Base-by-base conservation (phyloP, 345 rosid genomes). In the Syzygium aromaticum region DNA sequence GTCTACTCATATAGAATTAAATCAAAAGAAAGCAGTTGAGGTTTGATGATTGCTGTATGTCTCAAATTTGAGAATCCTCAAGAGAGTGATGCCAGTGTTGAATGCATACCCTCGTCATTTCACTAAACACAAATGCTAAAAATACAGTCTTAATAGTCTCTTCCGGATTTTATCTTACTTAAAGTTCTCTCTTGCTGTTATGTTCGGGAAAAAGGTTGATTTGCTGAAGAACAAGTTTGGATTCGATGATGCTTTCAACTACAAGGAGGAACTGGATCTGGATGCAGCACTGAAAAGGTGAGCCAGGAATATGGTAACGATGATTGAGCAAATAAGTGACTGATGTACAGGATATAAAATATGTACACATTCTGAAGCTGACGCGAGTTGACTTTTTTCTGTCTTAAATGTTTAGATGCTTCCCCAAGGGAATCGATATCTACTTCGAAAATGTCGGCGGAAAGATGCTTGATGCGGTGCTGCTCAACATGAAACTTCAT, bases 221-320 rank as follows among this genome's bases (percentile, higher is more conserved):
- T 84, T 92, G 13, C 86, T 94, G 87, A 93, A 89, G 94, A 89
- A 78, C 30, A 92, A 91, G 89, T 89, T 93, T 67, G 92, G 93
- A 38, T 93, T 93, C 52, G 91, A 94, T 61, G 94, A 91, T 64
- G 95, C 96, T 89, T 94, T 93, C 92, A 93, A 92, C 92, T 94
- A 92, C 86, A 92, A 90, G 78, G 92, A 91, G 80, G 95, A 93
- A 61, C 86, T 77, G 1, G 84, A 91, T 77, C 86, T 89, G 15
- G 88, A 84, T 85, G 92, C 91, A 19, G 91, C 94, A 43, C 83
- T 94, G 89, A 92, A 91, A 90, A 93, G 94, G 95, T 91, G 17
- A 77, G 90, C 77, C 16, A 16, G 3, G 17, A 30, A 8, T 85
- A 10, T 11, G 38, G 10, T 17, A 73, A 73, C 25, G 27, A 19